Evolutionary conservation across 371 early-diverging fungal species (phyloP).

Genomic region (Mucor lusitanicus): DNA sequence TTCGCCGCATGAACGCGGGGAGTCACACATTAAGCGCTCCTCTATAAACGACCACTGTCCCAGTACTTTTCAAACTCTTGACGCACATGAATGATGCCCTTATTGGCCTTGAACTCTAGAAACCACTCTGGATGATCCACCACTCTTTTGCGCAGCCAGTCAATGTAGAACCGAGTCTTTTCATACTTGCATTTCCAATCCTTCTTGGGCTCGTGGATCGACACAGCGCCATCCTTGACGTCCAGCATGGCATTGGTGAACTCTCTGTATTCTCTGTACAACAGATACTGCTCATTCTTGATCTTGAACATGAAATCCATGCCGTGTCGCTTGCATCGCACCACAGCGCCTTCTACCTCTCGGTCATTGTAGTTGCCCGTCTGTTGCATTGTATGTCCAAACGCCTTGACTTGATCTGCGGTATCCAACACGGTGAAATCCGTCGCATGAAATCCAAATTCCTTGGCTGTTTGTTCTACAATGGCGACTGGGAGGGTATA

Average conservation of each 20-base stretch:
- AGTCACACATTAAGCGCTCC: neutral
- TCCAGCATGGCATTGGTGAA: constrained; percentile 67
- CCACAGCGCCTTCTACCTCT: constrained; percentile 89
- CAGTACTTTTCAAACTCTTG: constrained; percentile 63
- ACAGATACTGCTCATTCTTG: constrained; percentile 90
- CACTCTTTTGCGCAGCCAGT: constrained; percentile 71
- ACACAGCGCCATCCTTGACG: constrained; percentile 10
- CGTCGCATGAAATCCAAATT: constrained; percentile 76
- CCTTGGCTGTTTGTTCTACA: constrained; percentile 65
- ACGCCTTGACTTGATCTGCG: constrained; percentile 57
- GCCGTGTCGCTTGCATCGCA: constrained; percentile 66
- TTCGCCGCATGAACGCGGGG: neutral
- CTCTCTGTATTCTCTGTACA: constrained; percentile 96
- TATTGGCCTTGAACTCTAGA: constrained; percentile 58
- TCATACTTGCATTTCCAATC: constrained; percentile 25
- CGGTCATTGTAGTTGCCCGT: constrained; percentile 65
- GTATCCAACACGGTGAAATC: constrained; percentile 43
- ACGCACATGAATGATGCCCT: constrained; percentile 81
- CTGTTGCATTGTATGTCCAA: constrained; percentile 67
- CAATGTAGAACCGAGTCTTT: constrained; percentile 71
- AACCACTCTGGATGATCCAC: constrained; percentile 73
- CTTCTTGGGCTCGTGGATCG: neutral
- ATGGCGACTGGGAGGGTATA: constrained; percentile 67
- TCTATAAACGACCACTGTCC: neutral
- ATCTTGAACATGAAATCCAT: constrained; percentile 83